A percentile compares a stretch with the other conserved stretches of the same genome.
phyloP scores from a whole-genome alignment of 148 eudicot species.

The Amaranthus cruentus region DNA sequence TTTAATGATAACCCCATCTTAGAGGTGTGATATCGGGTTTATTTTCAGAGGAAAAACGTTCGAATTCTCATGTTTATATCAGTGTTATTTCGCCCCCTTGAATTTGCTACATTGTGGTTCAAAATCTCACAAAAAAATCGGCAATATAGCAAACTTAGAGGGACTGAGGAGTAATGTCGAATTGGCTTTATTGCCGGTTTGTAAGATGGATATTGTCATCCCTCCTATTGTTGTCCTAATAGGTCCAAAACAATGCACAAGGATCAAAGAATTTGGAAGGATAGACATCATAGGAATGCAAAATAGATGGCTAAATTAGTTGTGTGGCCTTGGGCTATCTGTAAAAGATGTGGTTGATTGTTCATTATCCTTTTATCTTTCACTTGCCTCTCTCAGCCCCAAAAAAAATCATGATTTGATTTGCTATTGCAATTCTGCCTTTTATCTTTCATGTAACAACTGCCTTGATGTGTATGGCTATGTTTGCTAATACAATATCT shows the following conservation, averaged over 20 bases:
- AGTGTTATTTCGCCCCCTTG: too few relatives aligned
- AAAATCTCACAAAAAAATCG: too few relatives aligned
- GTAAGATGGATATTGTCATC: too few relatives aligned
- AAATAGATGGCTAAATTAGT: background rate
- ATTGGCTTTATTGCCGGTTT: too few relatives aligned
- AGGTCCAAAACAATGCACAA: slow-evolving; percentile 3
- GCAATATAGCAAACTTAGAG: too few relatives aligned
- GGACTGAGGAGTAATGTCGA: too few relatives aligned
- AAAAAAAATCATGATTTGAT: background rate
- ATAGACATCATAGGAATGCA: slow-evolving; percentile 14
- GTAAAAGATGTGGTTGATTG: slow-evolving; percentile 41
- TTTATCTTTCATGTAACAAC: background rate
- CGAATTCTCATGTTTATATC: too few relatives aligned
- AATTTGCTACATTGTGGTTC: too few relatives aligned
- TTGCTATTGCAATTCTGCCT: slow-evolving; percentile 1
- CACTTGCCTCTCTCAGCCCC: slow-evolving; percentile 38
- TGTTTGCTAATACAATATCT: too few relatives aligned
- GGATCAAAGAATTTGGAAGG: slow-evolving; percentile 12
- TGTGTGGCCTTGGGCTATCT: slow-evolving; percentile 28
- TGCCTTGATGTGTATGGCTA: background rate
- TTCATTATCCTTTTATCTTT: slow-evolving; percentile 53
- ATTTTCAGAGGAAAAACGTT: too few relatives aligned
- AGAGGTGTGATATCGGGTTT: too few relatives aligned
- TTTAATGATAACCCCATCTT: background rate
- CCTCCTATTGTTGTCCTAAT: background rate